Conservation (phyloP, 768 basidiomycete genomes). For the Lactifluus hygrophoroides region DNA sequence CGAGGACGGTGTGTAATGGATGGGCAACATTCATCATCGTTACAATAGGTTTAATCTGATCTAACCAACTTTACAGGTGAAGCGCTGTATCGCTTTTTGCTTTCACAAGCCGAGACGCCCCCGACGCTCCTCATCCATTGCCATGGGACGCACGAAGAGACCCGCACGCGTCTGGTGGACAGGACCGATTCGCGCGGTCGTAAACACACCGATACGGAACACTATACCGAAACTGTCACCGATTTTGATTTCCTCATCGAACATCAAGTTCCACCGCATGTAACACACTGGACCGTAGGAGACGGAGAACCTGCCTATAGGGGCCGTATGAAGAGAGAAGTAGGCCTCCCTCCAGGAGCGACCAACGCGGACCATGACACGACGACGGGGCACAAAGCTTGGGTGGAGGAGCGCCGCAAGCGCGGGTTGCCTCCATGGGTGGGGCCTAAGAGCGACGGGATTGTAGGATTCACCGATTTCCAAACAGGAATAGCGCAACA, state of each 20-base stretch:
- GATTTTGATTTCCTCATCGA: constrained; percentile 69
- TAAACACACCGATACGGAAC: constrained; percentile 33
- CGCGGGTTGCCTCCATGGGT: constrained; percentile 49
- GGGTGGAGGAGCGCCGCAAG: constrained; percentile 36
- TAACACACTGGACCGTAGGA: constrained; percentile 50
- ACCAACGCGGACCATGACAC: constrained; percentile 37
- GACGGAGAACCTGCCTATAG: constrained; percentile 60
- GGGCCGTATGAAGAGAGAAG: constrained; percentile 52
- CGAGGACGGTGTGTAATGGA: constrained; percentile 40
- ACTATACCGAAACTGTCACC: constrained; percentile 48
- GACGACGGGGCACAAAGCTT: constrained; percentile 35
- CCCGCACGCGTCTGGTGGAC: constrained; percentile 39
- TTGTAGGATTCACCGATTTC: neutral
- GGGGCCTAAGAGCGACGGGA: constrained; percentile 1
- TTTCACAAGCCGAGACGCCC: constrained; percentile 40
- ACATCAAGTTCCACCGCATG: constrained; percentile 31
- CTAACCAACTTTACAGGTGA: constrained; percentile 52
- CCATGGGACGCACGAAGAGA: constrained; percentile 50
- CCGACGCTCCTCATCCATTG: constrained; percentile 42
- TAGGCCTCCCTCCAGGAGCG: constrained; percentile 33
- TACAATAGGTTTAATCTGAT: too few relatives aligned
- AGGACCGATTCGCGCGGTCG: constrained; percentile 30
- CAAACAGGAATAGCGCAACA: neutral
- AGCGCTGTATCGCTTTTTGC: constrained; percentile 65
- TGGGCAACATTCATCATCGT: too few relatives aligned